phyloP scores from a whole-genome alignment of 1,284 basidiomycete species.

The Testicularia cyperi region DNA sequence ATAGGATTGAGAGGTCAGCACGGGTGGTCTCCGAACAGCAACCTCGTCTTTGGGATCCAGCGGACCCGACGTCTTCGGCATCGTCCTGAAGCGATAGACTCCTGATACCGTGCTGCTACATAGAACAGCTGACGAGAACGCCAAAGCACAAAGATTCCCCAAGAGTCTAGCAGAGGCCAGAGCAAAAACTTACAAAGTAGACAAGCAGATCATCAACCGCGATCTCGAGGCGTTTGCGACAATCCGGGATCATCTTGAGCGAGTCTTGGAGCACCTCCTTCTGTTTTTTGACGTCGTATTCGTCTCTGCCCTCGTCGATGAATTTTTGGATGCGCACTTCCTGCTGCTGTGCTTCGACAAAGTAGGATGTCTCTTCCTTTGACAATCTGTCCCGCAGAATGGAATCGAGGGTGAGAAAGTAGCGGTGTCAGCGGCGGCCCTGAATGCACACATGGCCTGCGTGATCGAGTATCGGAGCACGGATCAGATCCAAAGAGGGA shows the following conservation, averaged over 20 bases:
- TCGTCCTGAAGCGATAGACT: too few species aligned
- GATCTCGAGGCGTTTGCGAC: slow-evolving; percentile 26
- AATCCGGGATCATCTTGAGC: slow-evolving; percentile 50
- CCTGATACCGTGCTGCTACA: too few species aligned
- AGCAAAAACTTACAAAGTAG: slow-evolving; percentile 37
- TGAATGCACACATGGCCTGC: too few species aligned
- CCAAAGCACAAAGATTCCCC: too few species aligned
- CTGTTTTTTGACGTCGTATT: slow-evolving; percentile 46
- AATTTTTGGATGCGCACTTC: slow-evolving; percentile 19
- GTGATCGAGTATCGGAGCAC: too few species aligned
- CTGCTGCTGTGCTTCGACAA: slow-evolving; percentile 33
- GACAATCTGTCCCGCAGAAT: slow-evolving; percentile 16
- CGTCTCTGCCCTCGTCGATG: slow-evolving; percentile 35
- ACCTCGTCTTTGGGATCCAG: too few species aligned
- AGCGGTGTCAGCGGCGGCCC: too few species aligned
- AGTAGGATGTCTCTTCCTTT: slow-evolving; percentile 45
- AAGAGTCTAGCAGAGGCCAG: too few species aligned
- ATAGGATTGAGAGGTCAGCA: background rate
- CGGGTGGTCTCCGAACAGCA: background rate
- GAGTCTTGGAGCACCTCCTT: slow-evolving; percentile 37
- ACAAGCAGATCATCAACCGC: slow-evolving; percentile 30
- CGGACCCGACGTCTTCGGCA: too few species aligned
- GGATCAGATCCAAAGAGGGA: background rate
- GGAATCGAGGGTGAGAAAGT: too few species aligned
- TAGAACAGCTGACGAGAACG: too few species aligned